Conservation (phyloP, 129 eudicot genomes). For the Erigeron canadensis region DNA sequence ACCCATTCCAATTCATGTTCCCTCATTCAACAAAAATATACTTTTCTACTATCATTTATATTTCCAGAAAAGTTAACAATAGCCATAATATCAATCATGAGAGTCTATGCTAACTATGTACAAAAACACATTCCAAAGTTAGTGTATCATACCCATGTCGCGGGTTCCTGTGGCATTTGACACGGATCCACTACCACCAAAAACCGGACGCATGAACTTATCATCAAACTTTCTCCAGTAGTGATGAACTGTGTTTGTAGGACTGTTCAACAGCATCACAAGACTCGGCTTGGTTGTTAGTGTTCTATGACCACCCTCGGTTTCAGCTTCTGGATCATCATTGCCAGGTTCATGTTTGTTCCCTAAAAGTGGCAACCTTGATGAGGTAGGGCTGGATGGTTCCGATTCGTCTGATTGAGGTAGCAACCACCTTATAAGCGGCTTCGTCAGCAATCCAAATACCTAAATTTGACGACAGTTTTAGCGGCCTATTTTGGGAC, state of each 20-base stretch:
- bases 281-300: conserved; percentile 33
- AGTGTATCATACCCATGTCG: conserved; percentile 30
- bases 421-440: conserved; percentile 44
- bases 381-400: conserved; percentile 50
- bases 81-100: no score
- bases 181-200: conserved; percentile 63
- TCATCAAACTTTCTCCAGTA: conserved; percentile 75
- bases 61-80: no score
- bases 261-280: conserved; percentile 47
- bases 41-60: no score
- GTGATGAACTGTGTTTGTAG: conserved; percentile 55
- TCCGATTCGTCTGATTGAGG: conserved; percentile 38
- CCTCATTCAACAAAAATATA: no score
- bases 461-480: conserved; percentile 41
- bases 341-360: conserved; percentile 26
- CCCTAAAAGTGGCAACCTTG: conserved; percentile 43
- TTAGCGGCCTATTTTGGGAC: background rate
- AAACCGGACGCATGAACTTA: conserved; percentile 58
- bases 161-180: conserved; percentile 33
- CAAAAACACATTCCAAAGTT: conserved; percentile 8
- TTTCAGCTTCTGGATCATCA: conserved; percentile 33
- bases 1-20: no score
- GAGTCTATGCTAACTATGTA: background rate
- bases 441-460: conserved; percentile 71
- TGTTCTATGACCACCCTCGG: background rate